Percentiles rank a stretch among this genome's conserved stretches.
phyloP scores from a whole-genome alignment of 192 early-diverging fungal genomes.

The Podila minutissima region DNA sequence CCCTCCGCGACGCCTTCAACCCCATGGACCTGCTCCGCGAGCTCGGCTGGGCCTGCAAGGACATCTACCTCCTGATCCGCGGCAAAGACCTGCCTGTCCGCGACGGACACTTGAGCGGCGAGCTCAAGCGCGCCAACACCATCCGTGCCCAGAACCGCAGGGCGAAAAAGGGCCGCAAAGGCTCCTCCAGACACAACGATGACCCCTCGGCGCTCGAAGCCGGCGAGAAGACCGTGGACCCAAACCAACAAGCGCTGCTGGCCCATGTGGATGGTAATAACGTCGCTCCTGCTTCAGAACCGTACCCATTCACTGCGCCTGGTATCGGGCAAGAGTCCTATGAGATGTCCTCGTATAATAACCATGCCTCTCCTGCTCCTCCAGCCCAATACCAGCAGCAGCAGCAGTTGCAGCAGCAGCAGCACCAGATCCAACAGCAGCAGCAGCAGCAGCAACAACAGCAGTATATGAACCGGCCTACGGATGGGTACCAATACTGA shows the following conservation, averaged over 20 bases:
- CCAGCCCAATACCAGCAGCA: constrained; percentile 18
- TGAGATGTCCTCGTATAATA: constrained; percentile 5
- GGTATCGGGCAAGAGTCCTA: constrained; percentile 20
- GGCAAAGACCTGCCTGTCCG: constrained; percentile 26
- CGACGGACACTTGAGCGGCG: constrained; percentile 31
- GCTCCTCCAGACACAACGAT: not conserved
- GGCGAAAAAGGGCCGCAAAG: constrained; percentile 6
- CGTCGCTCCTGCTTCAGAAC: not conserved
- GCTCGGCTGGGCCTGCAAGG: constrained; percentile 38
- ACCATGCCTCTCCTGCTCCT: not conserved
- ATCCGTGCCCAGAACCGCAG: constrained; percentile 11
- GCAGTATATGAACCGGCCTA: constrained; percentile 7
- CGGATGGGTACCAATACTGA: constrained; percentile 28
- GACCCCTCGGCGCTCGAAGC: constrained; percentile 9
- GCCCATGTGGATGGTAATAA: constrained; percentile 16
- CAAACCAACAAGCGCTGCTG: constrained; percentile 11
- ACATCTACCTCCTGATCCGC: constrained; percentile 13
- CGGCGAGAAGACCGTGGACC: constrained; percentile 10
- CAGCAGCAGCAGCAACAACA: constrained; percentile 18
- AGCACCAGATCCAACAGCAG: constrained; percentile 14
- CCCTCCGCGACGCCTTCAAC: constrained; percentile 49
- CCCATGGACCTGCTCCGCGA: constrained; percentile 43
- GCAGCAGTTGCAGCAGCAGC: constrained; percentile 12
- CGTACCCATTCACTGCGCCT: not conserved
- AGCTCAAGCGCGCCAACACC: constrained; percentile 31